phyloP scores from a whole-genome alignment of 2,329 filamentous ascomycete genomes.

The Fusarium sacchari region DNA sequence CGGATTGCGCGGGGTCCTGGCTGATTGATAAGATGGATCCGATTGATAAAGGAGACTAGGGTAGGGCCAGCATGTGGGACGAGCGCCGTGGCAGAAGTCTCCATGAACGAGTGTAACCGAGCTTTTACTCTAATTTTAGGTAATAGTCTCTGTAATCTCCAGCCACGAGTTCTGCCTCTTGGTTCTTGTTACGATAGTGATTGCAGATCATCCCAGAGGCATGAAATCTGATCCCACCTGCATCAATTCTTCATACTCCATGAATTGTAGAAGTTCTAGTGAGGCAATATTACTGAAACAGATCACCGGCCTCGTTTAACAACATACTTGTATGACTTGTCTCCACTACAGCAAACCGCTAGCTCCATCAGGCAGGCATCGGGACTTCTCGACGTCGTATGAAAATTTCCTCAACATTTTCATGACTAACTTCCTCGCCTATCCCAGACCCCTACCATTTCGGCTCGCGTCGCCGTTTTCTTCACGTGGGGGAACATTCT shows the following conservation, averaged over 20 bases:
- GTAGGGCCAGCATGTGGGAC: neutral
- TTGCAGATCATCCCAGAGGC: neutral
- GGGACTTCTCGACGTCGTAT: neutral
- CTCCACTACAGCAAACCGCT: neutral
- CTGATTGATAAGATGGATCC: slow-evolving; percentile 6
- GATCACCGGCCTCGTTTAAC: neutral
- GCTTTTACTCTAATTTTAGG: neutral
- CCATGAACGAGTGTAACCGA: neutral
- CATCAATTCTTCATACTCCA: accelerated
- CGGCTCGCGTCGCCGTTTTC: neutral
- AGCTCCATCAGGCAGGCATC: neutral
- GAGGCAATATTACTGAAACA: neutral
- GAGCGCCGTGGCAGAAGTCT: neutral
- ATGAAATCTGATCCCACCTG: neutral
- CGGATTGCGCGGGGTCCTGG: neutral
- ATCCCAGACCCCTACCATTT: neutral
- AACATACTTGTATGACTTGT: neutral
- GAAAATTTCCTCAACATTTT: neutral
- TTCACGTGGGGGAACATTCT: neutral
- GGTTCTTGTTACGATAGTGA: neutral
- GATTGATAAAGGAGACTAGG: neutral
- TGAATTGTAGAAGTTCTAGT: too few species aligned
- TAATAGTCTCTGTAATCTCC: neutral
- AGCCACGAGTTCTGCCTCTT: neutral
- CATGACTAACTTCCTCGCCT: neutral